Evolutionary conservation across 78 protist genomes (phyloP).

Genomic region (Salpingoeca rosetta): DNA sequence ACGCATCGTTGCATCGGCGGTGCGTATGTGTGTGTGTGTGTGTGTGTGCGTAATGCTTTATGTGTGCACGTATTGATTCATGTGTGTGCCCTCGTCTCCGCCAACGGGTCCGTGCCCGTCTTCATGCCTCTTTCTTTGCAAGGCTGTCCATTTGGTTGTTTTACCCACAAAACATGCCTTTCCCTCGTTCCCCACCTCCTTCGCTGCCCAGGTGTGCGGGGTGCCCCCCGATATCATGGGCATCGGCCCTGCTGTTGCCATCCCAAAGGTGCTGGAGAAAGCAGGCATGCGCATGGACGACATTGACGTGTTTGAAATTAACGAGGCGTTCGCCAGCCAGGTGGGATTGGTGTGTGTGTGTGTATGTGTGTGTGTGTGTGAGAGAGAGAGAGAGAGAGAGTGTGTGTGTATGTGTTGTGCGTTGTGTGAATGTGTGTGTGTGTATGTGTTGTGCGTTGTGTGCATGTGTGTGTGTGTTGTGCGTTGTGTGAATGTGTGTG

Average conservation of each 20-base stretch:
- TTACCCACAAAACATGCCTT: neutral
- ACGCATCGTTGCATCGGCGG: slow-evolving; percentile 39
- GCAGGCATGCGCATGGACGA: slow-evolving; percentile 71
- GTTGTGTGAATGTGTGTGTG: too few species aligned
- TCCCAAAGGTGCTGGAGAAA: slow-evolving; percentile 57
- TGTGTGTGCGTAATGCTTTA: neutral
- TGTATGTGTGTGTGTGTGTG: neutral
- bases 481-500: neutral
- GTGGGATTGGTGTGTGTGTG: neutral
- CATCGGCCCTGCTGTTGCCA: slow-evolving; percentile 75
- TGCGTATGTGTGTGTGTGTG: neutral
- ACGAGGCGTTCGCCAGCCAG: slow-evolving; percentile 91
- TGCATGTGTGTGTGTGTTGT: neutral
- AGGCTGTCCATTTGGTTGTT: neutral
- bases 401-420: too few species aligned
- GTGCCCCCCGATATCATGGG: slow-evolving; percentile 65
- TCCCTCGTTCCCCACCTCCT: neutral
- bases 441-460: too few species aligned
- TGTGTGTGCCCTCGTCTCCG: too few species aligned
- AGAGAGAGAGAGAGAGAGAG: too few species aligned
- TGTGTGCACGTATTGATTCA: too few species aligned
- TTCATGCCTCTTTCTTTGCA: neutral
- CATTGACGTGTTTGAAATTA: slow-evolving; percentile 83
- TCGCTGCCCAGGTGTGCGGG: neutral
- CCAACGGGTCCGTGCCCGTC: too few species aligned